Evolutionary conservation across 805 yeast species (phyloP), one percentile per base, ranked within the genome.

Genomic region (Cyberlindnera mrakii): DNA sequence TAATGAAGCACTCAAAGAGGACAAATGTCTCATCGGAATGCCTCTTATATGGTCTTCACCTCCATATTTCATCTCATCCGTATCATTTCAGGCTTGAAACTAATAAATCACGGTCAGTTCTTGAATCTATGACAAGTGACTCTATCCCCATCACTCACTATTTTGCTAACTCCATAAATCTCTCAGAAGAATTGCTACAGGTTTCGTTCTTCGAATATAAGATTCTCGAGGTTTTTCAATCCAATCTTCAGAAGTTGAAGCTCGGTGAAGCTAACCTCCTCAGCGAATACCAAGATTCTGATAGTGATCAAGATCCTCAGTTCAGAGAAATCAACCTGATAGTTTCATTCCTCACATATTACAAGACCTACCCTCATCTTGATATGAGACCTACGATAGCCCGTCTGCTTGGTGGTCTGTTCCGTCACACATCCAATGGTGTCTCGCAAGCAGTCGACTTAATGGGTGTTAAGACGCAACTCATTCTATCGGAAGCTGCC

Each of bases 1-100:
- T 48, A 4, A 20, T 17, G 30, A 3, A 23, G 5, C 44, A 47
- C 27, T 39, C 20, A 8, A 19, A 33, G 8, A 34, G 16, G 17
- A n/a, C 14, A 25, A 19, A 41, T 3, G 17, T 27, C 4, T 39
- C 42, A 6, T n/a, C 42, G n/a, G 48, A 48, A 32, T 40, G 44
- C 13, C 36, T 48, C 13, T 17, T 35, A 4, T 45, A 42, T 41
- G 51, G 45, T 14, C 14, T 45, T 1, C 51, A 48, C 30, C 37
- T 43, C 35, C 36, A 43, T 30, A 5, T 48, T 16, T 40, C 45
- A 16, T 18, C 27, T 6, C 39, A 37, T 15, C 51, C 51, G 8
- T 17, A 41, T 30, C 40, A 41, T 15, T 48, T 46, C 44, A 41
- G 47, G 20, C 37, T 43, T 7, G 15, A 16, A 5, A 25, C 20